phyloP scores from a whole-genome alignment of 441 rosid species.

The Rhodomyrtus psidioides region DNA sequence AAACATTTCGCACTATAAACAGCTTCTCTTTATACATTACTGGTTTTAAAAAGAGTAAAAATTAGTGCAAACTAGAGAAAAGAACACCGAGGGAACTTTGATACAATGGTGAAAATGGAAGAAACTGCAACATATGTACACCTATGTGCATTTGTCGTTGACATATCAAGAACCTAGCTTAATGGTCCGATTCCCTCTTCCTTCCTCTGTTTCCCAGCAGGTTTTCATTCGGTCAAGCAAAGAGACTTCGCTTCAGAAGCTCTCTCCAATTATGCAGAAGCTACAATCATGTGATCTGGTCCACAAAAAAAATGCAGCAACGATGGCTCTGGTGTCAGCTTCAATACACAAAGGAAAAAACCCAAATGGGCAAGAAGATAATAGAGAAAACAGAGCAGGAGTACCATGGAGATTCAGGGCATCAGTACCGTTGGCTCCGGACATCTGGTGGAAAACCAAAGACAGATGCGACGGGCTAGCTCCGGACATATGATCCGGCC shows the following conservation, averaged over 20 bases:
- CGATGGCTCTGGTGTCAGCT: no score
- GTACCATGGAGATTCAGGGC: no score
- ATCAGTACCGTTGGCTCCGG: no score
- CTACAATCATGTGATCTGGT: neutral
- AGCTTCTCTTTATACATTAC: no score
- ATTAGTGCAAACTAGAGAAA: neutral
- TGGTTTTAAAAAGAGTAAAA: neutral
- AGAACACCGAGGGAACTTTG: neutral
- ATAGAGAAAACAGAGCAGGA: no score
- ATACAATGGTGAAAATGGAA: neutral
- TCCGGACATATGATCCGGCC: no score
- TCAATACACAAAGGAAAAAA: no score
- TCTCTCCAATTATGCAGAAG: neutral
- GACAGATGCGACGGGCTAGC: no score
- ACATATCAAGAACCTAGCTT: neutral
- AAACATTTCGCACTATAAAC: neutral
- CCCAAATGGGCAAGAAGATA: no score
- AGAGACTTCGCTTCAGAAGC: neutral
- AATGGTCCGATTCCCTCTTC: neutral
- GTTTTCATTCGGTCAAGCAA: neutral
- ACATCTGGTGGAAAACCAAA: no score
- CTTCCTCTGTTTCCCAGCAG: neutral
- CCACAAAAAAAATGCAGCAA: neutral
- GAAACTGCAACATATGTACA: neutral
- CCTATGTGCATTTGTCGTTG: neutral